A percentile compares a stretch with the other conserved stretches of the same genome.
These are phyloP conservation scores for Saccharomyces hybrid DNA, from an alignment of 1,139 yeast species.

Conservation along the genomic window DNA sequence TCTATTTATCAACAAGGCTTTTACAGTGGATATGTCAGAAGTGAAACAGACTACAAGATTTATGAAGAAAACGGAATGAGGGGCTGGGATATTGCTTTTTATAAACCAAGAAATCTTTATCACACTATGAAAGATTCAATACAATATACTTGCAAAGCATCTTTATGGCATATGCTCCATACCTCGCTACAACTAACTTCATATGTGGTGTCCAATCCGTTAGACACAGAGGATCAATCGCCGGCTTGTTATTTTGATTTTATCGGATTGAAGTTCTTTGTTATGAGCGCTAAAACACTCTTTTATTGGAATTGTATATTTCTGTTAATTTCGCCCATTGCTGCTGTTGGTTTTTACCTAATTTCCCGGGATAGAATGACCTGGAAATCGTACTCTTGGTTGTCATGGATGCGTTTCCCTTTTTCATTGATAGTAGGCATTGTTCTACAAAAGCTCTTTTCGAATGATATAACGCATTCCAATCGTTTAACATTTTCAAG, in stretches of 20 bases:
- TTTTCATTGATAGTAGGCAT: slow-evolving; percentile 43
- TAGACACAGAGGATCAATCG: slow-evolving; percentile 28
- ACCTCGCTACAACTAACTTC: slow-evolving; percentile 54
- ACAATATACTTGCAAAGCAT: slow-evolving; percentile 47
- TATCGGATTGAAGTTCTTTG: slow-evolving; percentile 48
- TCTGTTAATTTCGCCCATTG: slow-evolving; percentile 49
- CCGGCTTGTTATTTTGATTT: slow-evolving; percentile 59
- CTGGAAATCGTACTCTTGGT: slow-evolving; percentile 38
- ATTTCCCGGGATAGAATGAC: slow-evolving; percentile 42
- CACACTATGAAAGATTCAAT: slow-evolving; percentile 75
- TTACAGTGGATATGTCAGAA: slow-evolving; percentile 58
- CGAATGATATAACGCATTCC: slow-evolving; percentile 10
- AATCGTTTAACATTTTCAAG: slow-evolving; percentile 60
- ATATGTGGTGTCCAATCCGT: slow-evolving; percentile 35
- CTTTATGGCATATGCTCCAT: slow-evolving; percentile 79
- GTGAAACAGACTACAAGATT: slow-evolving; percentile 81
- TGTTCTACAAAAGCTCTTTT: slow-evolving; percentile 32
- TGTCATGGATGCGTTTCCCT: slow-evolving; percentile 51
- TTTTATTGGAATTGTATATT: slow-evolving; percentile 44
- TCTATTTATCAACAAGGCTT: slow-evolving; percentile 81
- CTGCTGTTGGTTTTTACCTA: slow-evolving; percentile 43
- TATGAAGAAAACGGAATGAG: slow-evolving; percentile 62
- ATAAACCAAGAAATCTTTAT: slow-evolving; percentile 71
- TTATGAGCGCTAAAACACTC: slow-evolving; percentile 43
- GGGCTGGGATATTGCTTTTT: slow-evolving; percentile 76